These are phyloP conservation scores for Intubia oerlemansii DNA, from an alignment of 2,329 filamentous ascomycete species.

Conservation along the genomic window DNA sequence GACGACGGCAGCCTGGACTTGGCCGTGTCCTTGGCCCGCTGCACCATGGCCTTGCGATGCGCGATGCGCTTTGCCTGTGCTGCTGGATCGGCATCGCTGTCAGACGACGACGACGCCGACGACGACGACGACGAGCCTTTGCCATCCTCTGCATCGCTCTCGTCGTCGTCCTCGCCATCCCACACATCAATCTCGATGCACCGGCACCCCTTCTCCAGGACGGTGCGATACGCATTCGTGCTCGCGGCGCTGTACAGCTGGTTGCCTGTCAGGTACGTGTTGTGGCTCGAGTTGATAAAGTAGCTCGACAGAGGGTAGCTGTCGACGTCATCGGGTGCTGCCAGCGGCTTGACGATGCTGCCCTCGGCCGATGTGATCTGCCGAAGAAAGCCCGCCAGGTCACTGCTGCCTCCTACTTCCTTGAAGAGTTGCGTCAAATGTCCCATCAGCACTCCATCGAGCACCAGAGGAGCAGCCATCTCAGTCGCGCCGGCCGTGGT, in stretches of 20 bases:
- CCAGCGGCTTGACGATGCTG: slow-evolving; percentile 20
- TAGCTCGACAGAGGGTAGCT: slow-evolving; percentile 64
- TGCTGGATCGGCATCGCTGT: too few species aligned
- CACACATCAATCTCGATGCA: slow-evolving; percentile 93
- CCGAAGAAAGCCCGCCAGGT: slow-evolving; percentile 19
- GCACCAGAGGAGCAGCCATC: too few species aligned
- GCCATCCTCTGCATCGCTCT: too few species aligned
- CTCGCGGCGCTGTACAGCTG: slow-evolving; percentile 76
- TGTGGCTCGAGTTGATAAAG: slow-evolving; percentile 87
- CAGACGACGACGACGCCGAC: too few species aligned
- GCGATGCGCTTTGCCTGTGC: too few species aligned
- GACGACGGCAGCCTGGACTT: slow-evolving; percentile 30
- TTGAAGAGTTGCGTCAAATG: too few species aligned
- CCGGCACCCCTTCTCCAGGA: slow-evolving; percentile 64
- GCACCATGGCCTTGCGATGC: too few species aligned
- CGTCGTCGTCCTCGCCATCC: slow-evolving; percentile 47
- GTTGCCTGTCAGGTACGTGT: slow-evolving; percentile 79
- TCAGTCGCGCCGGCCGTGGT: too few species aligned
- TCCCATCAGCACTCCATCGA: too few species aligned
- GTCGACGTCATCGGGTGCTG: slow-evolving; percentile 31
- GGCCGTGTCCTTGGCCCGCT: slow-evolving; percentile 46
- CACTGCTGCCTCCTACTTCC: too few species aligned
- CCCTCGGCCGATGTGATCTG: slow-evolving; percentile 33
- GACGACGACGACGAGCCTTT: background rate
- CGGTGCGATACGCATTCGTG: slow-evolving; percentile 69